phyloP scores from a whole-genome alignment of 1,139 yeast species.

The Meyerozyma athensensis region DNA sequence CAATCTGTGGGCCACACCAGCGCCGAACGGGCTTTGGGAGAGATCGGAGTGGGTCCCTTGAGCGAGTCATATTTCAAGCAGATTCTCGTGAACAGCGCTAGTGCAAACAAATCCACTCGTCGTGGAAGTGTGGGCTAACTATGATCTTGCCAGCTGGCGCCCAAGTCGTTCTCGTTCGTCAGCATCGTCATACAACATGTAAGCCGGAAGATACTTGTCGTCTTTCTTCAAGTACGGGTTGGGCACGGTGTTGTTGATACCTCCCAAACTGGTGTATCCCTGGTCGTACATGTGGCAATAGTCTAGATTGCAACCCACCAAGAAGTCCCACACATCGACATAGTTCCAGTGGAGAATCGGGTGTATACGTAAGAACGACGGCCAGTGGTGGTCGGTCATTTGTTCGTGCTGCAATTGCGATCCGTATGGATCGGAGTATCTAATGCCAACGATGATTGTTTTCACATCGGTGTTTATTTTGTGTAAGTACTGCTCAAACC shows the following conservation, averaged over 20 bases:
- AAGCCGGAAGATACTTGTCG: conserved; percentile 55
- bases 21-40: conserved; percentile 73
- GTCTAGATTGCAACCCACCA: conserved; percentile 43
- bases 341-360: conserved; percentile 84
- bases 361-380: conserved; percentile 70
- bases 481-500: conserved; percentile 56
- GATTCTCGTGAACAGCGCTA: conserved; percentile 31
- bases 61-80: conserved; percentile 45
- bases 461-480: conserved; percentile 41
- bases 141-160: neutral
- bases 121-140: conserved; percentile 10
- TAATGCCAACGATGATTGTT: conserved; percentile 75
- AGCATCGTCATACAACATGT: conserved; percentile 52
- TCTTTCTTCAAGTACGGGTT: conserved; percentile 55
- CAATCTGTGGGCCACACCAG: conserved; percentile 64
- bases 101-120: conserved; percentile 11
- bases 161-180: conserved; percentile 52
- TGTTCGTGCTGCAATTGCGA: conserved; percentile 49
- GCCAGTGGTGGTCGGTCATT: conserved; percentile 82
- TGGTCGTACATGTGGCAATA: conserved; percentile 70
- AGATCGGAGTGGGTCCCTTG: conserved; percentile 78
- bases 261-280: conserved; percentile 85
- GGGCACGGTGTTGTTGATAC: conserved; percentile 56
- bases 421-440: conserved; percentile 80
- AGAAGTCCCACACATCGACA: conserved; percentile 70